Evolutionary conservation across 2,329 filamentous ascomycete species (phyloP).

Genomic region (Sarocladiaceae sp.): DNA sequence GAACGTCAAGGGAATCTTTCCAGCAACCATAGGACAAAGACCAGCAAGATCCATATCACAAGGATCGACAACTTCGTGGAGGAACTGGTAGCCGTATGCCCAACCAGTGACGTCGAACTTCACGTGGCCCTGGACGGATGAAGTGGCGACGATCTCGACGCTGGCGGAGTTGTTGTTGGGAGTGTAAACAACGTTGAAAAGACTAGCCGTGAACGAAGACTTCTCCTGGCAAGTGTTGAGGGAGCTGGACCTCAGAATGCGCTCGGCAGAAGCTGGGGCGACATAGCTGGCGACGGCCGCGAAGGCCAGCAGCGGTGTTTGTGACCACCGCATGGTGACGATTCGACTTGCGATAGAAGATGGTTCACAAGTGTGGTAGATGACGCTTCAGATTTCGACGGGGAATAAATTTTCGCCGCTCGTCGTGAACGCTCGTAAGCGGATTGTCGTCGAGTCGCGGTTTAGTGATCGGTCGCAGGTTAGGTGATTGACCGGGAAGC

Average conservation of each 20-base stretch:
- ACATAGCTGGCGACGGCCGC: slow-evolving; percentile 14
- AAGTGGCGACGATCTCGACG: slow-evolving; percentile 76
- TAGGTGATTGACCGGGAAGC: not conserved
- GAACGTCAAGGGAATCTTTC: slow-evolving; percentile 71
- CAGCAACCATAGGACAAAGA: slow-evolving; percentile 87
- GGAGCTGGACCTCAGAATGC: slow-evolving; percentile 74
- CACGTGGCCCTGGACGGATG: slow-evolving; percentile 77
- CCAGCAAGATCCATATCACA: slow-evolving; percentile 67
- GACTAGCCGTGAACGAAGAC: slow-evolving; percentile 79
- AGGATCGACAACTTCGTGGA: slow-evolving; percentile 67
- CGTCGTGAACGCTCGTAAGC: not conserved
- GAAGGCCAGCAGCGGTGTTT: slow-evolving; percentile 8
- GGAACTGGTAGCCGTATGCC: slow-evolving; percentile 76
- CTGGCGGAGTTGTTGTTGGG: slow-evolving; percentile 68
- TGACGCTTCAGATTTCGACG: not conserved
- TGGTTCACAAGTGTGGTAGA: not conserved
- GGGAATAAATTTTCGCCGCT: not conserved
- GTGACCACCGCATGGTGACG: slow-evolving; percentile 8
- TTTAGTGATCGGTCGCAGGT: not conserved
- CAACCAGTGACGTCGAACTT: slow-evolving; percentile 70
- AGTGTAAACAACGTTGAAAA: slow-evolving; percentile 82
- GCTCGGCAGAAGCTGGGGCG: slow-evolving; percentile 52
- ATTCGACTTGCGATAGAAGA: not conserved
- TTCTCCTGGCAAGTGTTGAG: slow-evolving; percentile 81
- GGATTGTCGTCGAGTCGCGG: not conserved